A percentile compares a stretch with the other conserved stretches of the same genome.
Evolutionary conservation across 495 filamentous ascomycete genomes (phyloP).

Genomic region (Hypoxylon fragiforme): DNA sequence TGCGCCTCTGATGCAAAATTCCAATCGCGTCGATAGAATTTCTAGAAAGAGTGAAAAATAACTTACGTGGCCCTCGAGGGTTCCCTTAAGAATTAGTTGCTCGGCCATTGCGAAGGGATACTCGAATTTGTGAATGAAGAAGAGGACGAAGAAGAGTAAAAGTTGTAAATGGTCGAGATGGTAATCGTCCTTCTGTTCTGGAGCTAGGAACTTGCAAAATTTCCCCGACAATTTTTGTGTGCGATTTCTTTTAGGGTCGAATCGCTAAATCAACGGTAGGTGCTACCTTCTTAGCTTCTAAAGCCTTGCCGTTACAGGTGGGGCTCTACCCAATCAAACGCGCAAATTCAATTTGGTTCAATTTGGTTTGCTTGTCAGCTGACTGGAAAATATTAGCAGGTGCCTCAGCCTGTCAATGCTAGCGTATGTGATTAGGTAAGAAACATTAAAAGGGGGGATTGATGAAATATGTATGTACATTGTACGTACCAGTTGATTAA

Average conservation of each 20-base stretch:
- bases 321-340: constrained; percentile 22
- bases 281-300: constrained; percentile 4
- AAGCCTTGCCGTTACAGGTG: constrained; percentile 11
- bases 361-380: too few relatives aligned
- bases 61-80: constrained; percentile 90
- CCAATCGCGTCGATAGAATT: constrained; percentile 1
- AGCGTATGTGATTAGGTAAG: too few relatives aligned
- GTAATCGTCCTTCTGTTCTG: constrained; percentile 3
- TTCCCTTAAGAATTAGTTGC: constrained; percentile 95
- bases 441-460: too few relatives aligned
- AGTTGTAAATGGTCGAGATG: constrained; percentile 13
- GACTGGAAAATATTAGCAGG: too few relatives aligned
- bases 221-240: constrained; percentile 30
- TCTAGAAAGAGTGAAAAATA: too few relatives aligned
- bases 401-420: too few relatives aligned
- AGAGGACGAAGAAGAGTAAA: constrained; percentile 23
- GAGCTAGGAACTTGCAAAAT: constrained; percentile 19
- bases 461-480: too few relatives aligned
- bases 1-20: constrained; percentile 2
- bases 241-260: constrained; percentile 33
- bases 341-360: background rate
- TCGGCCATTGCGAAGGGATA: constrained; percentile 69
- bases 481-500: too few relatives aligned
- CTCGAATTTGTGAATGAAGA: constrained; percentile 35
- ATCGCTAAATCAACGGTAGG: constrained; percentile 29